Evolutionary conservation across 129 eudicot species (phyloP), one percentile per base, ranked within the genome.

Genomic region (Logfia minima): DNA sequence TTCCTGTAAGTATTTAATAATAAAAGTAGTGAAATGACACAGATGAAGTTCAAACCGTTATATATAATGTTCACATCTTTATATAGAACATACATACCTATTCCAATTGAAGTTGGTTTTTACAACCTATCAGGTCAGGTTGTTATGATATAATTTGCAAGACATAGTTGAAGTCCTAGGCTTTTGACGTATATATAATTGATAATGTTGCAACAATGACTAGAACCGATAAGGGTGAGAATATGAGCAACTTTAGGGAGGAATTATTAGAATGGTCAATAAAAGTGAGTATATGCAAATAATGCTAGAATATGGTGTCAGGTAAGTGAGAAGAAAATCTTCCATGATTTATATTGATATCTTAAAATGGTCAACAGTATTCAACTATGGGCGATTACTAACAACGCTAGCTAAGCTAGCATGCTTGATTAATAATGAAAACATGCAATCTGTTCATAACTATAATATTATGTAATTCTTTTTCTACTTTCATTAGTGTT

Each of bases 1-100:
- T 94, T 85, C 98, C 98, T 14, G 98, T 94, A 89, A 89, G 98
- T 83, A 53, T 65, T 70, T 66, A 43, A 76, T 76, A 41, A 8
- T 6, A 56, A 53, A 66, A 66, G 19, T 66, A 53, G 35, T 73
- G 34, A 64, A 51, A 32, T 64, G 55, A 67, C 24, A 26, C 45
- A 6, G 17, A 53, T 53, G 53, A 22, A 55, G 66, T 28, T 19
- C 29, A 51, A 11, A 13, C 26, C 32, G 64, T 13, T 76, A 43
- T 45, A 19, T 48, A 62, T 65, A 35, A 65, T 48, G 17, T 19
- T 76, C 29, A 51, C 63, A 39, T 67, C 32, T n/a, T 66, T 65
- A 4, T 63, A 18, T 43, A 28, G 13, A 22, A 45, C 32, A 19
- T 48, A 51, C 52, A 51, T 1, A 56, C 29, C n/a, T 31, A 11